phyloP scores from a whole-genome alignment of 2,329 filamentous ascomycete species.

The Coleophoma crateriformis region DNA sequence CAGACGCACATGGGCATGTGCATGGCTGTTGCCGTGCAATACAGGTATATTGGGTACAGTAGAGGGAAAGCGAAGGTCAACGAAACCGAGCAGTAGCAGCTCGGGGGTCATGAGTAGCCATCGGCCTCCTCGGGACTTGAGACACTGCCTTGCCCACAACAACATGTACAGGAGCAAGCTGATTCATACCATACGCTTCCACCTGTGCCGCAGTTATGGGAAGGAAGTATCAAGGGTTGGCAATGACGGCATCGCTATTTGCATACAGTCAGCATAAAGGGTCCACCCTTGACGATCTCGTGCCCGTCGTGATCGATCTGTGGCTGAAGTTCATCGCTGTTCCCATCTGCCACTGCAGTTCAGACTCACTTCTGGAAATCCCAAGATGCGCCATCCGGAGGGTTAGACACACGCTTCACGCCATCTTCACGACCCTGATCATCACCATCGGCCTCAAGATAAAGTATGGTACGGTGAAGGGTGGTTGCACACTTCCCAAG shows the following conservation, averaged over 20 bases:
- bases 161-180: not conserved
- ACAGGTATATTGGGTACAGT: too few relatives aligned
- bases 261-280: not conserved
- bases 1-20: too few relatives aligned
- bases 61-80: too few relatives aligned
- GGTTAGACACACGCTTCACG: not conserved
- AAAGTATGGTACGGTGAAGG: not conserved
- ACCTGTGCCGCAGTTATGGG: not conserved
- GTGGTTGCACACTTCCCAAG: not conserved
- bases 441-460: not conserved
- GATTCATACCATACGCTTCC: not conserved
- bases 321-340: too few relatives aligned
- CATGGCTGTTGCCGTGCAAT: too few relatives aligned
- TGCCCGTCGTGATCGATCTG: not conserved
- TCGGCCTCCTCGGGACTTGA: not conserved
- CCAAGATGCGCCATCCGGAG: not conserved
- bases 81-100: too few relatives aligned
- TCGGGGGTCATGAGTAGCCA: not conserved
- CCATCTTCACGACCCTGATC: not conserved
- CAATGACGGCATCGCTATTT: not conserved
- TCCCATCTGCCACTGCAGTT: too few relatives aligned
- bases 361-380: too few relatives aligned
- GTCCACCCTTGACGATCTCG: not conserved
- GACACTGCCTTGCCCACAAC: not conserved
- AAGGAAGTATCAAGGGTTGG: not conserved